A percentile compares a stretch with the other conserved stretches of the same genome.
These are phyloP conservation scores for Calonectria henricotiae DNA, from an alignment of 2,329 filamentous ascomycete genomes.

Conservation along the genomic window DNA sequence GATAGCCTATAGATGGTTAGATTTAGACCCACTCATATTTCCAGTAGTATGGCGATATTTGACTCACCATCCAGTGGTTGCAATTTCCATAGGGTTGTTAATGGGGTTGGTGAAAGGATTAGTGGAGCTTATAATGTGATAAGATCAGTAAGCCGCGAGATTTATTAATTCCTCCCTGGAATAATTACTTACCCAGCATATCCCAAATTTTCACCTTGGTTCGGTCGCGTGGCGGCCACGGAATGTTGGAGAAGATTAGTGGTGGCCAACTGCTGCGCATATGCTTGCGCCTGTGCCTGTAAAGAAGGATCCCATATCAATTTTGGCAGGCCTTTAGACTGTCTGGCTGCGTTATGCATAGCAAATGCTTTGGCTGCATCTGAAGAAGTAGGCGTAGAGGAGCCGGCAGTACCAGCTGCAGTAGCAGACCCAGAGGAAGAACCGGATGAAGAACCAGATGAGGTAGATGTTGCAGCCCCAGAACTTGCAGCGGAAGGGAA, in stretches of 20 bases:
- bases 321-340: not conserved
- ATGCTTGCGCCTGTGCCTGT: not conserved
- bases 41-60: fast-evolving
- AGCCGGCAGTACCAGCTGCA: not conserved
- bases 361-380: not conserved
- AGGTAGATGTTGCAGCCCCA: not conserved
- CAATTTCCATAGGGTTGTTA: constrained; percentile 40
- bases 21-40: too few relatives aligned
- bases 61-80: constrained; percentile 44
- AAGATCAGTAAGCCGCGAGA: not conserved
- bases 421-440: not conserved
- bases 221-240: constrained; percentile 2
- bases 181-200: constrained; percentile 37
- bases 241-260: constrained; percentile 43
- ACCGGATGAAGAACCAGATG: not conserved
- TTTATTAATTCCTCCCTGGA: too few relatives aligned
- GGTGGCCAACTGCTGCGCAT: constrained; percentile 35
- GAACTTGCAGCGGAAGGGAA: not conserved
- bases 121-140: not conserved
- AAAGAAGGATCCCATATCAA: not conserved
- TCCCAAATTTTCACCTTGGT: constrained; percentile 49
- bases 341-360: not conserved
- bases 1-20: constrained; percentile 34
- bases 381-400: not conserved
- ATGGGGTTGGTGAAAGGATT: constrained; percentile 30